Conservation (phyloP, 352 stramenopile genomes). For the Phytophthora melonis region DNA sequence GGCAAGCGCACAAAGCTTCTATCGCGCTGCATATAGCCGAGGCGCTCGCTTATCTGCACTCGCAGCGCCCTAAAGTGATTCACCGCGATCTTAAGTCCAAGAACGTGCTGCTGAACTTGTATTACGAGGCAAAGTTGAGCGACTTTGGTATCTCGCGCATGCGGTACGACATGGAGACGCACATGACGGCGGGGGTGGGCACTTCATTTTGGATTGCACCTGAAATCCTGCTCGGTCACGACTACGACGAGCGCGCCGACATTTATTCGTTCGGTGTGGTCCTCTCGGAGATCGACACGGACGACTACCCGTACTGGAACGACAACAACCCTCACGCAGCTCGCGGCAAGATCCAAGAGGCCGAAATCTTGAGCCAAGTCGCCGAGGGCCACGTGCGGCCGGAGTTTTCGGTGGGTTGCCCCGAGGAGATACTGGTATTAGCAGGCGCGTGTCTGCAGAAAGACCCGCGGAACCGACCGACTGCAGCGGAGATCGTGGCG, state of each 20-base stretch:
- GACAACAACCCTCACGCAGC: constrained; percentile 37
- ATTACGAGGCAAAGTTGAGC: constrained; percentile 68
- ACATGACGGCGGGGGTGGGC: constrained; percentile 56
- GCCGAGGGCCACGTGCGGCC: constrained; percentile 48
- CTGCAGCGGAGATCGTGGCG: constrained; percentile 53
- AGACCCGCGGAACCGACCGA: constrained; percentile 57
- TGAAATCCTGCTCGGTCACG: constrained; percentile 55
- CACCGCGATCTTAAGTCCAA: constrained; percentile 59
- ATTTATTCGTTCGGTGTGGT: constrained; percentile 66
- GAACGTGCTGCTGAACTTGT: constrained; percentile 51
- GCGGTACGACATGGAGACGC: constrained; percentile 53
- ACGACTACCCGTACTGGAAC: constrained; percentile 68
- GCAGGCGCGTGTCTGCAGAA: constrained; percentile 54
- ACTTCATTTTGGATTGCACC: constrained; percentile 78
- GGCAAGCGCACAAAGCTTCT: constrained; percentile 52
- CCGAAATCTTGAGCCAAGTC: constrained; percentile 60
- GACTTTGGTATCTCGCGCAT: constrained; percentile 74
- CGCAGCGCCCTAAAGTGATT: constrained; percentile 60
- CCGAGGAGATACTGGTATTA: constrained; percentile 50
- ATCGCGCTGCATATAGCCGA: constrained; percentile 67
- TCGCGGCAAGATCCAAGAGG: constrained; percentile 52
- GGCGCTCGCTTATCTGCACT: constrained; percentile 68
- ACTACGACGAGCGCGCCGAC: constrained; percentile 61
- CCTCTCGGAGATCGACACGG: constrained; percentile 57
- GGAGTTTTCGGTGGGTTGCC: constrained; percentile 54